phyloP scores from a whole-genome alignment of 495 filamentous ascomycete species.

The Neurospora hispaniola region DNA sequence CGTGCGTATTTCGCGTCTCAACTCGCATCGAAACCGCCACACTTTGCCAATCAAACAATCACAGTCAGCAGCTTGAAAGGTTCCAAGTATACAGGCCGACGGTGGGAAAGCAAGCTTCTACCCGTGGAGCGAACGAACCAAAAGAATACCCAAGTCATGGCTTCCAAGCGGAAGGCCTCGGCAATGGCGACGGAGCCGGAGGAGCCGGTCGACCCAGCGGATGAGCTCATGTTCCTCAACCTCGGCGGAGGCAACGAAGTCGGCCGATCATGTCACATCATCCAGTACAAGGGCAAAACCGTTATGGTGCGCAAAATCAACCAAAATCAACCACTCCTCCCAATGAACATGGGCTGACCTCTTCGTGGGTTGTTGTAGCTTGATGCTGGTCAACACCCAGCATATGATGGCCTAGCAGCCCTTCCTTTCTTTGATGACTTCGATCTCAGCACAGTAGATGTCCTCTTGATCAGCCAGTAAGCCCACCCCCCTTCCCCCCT shows the following conservation, averaged over 20 bases:
- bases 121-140: background rate
- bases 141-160: constrained; percentile 37
- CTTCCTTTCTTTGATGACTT: constrained; percentile 98
- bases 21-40: background rate
- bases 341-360: constrained; percentile 8
- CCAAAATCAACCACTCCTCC: background rate
- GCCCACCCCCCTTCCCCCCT: constrained; percentile 26
- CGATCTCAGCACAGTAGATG: constrained; percentile 91
- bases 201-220: constrained; percentile 63
- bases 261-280: constrained; percentile 91
- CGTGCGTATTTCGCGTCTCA: background rate
- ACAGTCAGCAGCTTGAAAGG: background rate
- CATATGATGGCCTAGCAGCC: constrained; percentile 88
- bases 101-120: background rate
- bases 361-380: constrained; percentile 44
- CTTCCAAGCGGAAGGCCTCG: constrained; percentile 64
- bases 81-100: background rate
- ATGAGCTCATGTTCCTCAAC: constrained; percentile 87
- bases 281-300: constrained; percentile 98
- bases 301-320: constrained; percentile 64
- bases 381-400: constrained; percentile 92
- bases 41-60: background rate
- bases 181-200: constrained; percentile 52
- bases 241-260: constrained; percentile 96
- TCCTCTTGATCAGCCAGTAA: constrained; percentile 97